Evolutionary conservation across 2,329 filamentous ascomycete species (phyloP).

Genomic region (Hymenoscyphus albidus): DNA sequence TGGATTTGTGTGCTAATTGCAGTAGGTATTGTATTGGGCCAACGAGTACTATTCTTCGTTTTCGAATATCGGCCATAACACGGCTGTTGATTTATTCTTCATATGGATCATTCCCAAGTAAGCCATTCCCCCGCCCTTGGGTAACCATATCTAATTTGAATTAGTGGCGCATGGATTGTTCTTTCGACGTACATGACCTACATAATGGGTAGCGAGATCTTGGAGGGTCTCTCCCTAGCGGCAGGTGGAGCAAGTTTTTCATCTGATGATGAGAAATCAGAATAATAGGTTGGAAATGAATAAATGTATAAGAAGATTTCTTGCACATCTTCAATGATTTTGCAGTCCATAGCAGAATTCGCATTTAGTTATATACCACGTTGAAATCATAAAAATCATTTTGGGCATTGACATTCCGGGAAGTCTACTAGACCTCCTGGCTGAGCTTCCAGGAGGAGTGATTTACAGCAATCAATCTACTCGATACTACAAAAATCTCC

Average conservation of each 20-base stretch:
- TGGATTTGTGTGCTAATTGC: conserved; percentile 4
- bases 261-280: conserved; percentile 28
- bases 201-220: conserved; percentile 56
- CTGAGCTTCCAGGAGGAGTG: background rate
- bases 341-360: background rate
- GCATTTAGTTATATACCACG: background rate
- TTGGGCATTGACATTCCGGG: background rate
- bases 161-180: conserved; percentile 61
- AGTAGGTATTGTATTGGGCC: conserved; percentile 42
- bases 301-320: background rate
- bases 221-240: conserved; percentile 52
- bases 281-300: conserved; percentile 12
- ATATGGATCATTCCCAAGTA: conserved; percentile 67
- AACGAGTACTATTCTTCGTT: conserved; percentile 60
- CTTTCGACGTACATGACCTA: conserved; percentile 61
- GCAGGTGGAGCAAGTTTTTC: conserved; percentile 26
- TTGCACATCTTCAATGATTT: background rate
- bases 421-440: background rate
- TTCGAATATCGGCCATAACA: conserved; percentile 60
- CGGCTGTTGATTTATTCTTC: conserved; percentile 46
- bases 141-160: conserved; percentile 18
- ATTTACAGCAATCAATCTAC: too few relatives aligned
- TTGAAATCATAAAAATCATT: background rate
- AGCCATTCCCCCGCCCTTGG: conserved; percentile 33
- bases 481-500: too few relatives aligned